Evolutionary conservation across 1,284 basidiomycete genomes (phyloP).

Genomic region (Cryptococcus neoformans): DNA sequence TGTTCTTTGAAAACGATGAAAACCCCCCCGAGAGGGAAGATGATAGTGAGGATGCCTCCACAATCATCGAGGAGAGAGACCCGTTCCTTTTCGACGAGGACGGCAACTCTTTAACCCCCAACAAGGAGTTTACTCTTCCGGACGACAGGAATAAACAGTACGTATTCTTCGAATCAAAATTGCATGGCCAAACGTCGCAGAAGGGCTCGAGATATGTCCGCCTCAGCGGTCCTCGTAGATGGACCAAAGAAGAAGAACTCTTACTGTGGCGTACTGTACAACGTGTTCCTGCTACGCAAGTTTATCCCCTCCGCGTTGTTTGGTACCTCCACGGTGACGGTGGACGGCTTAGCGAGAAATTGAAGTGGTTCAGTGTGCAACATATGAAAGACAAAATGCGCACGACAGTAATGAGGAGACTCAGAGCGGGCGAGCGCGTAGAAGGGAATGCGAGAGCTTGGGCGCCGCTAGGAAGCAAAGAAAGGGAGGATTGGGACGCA

Average conservation of each 20-base stretch:
- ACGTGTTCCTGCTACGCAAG: slow-evolving; percentile 27
- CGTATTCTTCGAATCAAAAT: too few species aligned
- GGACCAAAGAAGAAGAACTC: slow-evolving; percentile 27
- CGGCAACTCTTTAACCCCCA: too few species aligned
- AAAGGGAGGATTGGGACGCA: slow-evolving; percentile 2
- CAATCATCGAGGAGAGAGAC: too few species aligned
- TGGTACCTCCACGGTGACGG: slow-evolving; percentile 35
- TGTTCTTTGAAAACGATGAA: too few species aligned
- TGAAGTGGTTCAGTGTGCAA: slow-evolving; percentile 31
- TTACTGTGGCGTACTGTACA: slow-evolving; percentile 40
- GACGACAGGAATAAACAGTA: too few species aligned
- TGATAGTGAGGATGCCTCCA: too few species aligned
- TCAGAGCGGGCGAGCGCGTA: slow-evolving; percentile 16
- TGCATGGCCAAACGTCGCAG: too few species aligned
- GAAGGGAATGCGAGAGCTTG: slow-evolving; percentile 31
- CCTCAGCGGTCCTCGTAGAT: slow-evolving; percentile 21
- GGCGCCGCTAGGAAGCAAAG: slow-evolving; percentile 10
- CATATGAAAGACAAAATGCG: slow-evolving; percentile 45
- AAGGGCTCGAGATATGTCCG: slow-evolving; percentile 16
- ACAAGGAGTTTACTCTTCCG: too few species aligned
- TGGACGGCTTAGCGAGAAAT: slow-evolving; percentile 10
- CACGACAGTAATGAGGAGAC: slow-evolving; percentile 18
- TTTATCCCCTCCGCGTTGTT: slow-evolving; percentile 29
- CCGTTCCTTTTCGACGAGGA: slow-evolving; percentile 27
- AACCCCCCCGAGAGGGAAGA: too few species aligned